Evolutionary conservation across 768 basidiomycete genomes (phyloP), one percentile per base, ranked within the genome.

Genomic region (Lactarius vividus): DNA sequence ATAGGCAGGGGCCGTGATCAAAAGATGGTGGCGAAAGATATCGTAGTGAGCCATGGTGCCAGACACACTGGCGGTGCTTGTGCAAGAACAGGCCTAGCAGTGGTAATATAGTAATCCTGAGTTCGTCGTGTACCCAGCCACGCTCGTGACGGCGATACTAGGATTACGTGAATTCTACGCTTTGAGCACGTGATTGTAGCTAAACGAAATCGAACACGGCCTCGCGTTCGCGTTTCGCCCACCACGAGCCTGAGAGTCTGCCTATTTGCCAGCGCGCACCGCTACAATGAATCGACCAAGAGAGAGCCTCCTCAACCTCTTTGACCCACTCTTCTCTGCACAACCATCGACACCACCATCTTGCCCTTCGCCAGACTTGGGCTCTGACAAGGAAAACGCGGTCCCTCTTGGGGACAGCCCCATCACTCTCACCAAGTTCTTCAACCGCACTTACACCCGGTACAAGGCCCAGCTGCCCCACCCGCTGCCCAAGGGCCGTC

Each of bases 331-430:
- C 15, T 66, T 58, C 40, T 53, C 52, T 33, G 53, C 44, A 18
- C 62, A 42, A 10, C 56, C 60, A 28, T 26, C 39, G 8, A 59
- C 63, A 1, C 40, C 58, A 37, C 64, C 58, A 44, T 46, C 57
- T 23, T 28, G 16, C 35, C 60, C 58, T 16, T 69, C 69, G 1
- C 67, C 69, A 13, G 68, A 69, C 15, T 26, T 46, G 7, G 63
- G 69, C 44, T 70, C 69, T 4, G 69, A 70, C 64, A 70, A 70
- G 62, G 69, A 70, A 40, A 70, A 70, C 37, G 33, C 61, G 10
- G 46, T 39, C 6, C 63, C 69, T 16, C 15, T 23, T 13, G 42
- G 33, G 42, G 67, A 61, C 39, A 65, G 42, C 59, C 54, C 69
- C 20, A 52, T 69, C 56, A 69, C 68, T 4, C 58, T 70, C 44